Evolutionary conservation across 176 grass and related monocot genomes (phyloP), one percentile per base, ranked within the genome.

Genomic region (Ensete ventricosum): DNA sequence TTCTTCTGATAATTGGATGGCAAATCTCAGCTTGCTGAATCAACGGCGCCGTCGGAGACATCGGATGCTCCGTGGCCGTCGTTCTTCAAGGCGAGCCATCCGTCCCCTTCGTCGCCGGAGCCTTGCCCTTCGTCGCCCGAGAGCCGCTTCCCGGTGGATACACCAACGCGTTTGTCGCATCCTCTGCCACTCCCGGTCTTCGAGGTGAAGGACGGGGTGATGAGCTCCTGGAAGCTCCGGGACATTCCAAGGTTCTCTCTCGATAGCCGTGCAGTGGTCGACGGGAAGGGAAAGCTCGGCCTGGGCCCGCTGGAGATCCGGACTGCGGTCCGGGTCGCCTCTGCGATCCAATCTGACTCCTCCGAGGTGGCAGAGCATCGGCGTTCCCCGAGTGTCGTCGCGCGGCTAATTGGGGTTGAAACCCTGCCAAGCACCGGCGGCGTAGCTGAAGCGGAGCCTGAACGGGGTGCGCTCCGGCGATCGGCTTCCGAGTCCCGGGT

Each of bases 321-420:
- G 3, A 84, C 95, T 2, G 57, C 78, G 14, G 73, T 24, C 24
- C 50, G 50, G 50, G 53, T 57, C 10, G 16, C 9, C 16, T 21
- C 67, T 48, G 67, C 2, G 16, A 78, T 8, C 2, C 73, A 76
- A 58, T 79, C 86, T 22, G 75, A 78, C 65, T 81, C 78, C 0
- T 84, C 85, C 3, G 81, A 85, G 0, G 52, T 69, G 26, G 71
- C 67, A 6, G 86, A 83, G 19, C 86, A 92, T 9, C 80, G 90
- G 14, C 71, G 94, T 2, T 97, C 95, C 0, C 95, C 95, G 6
- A 94, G 95, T 54, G 91, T 99, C 0, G 91, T 99, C 64, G 95
- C 90, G 19, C 75, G 95, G 55, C 83, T 99, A 21, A 99, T 99
- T 90, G 95, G 95, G 19, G 88, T 99, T 59, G 91, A 94, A 51